Conservation (phyloP, 2,329 filamentous ascomycete species). For the Scedosporium minutisporum region DNA sequence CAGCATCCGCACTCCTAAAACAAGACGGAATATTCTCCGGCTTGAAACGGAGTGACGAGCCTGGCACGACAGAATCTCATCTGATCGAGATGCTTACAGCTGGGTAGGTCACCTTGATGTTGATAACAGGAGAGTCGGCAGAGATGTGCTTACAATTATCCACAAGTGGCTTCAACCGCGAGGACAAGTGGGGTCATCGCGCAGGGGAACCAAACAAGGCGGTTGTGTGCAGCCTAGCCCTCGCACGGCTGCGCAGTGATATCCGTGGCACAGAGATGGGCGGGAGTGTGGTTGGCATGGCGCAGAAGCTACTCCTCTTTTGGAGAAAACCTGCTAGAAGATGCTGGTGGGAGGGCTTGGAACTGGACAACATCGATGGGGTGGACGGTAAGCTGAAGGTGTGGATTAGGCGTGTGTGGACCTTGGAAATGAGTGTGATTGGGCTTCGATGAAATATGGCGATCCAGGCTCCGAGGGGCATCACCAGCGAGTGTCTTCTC, state of each 20-base stretch:
- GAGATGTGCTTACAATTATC: slow-evolving; percentile 3
- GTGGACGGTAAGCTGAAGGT: slow-evolving; percentile 90
- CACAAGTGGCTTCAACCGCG: slow-evolving; percentile 83
- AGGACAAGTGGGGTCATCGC: slow-evolving; percentile 91
- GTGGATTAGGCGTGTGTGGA: slow-evolving; percentile 98
- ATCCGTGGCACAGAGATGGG: slow-evolving; percentile 70
- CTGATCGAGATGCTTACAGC: slow-evolving; percentile 98
- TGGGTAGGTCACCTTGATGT: slow-evolving; percentile 51
- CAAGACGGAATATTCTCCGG: slow-evolving; percentile 96
- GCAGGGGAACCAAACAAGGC: slow-evolving; percentile 98
- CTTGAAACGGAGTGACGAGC: slow-evolving; percentile 87
- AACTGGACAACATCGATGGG: slow-evolving; percentile 80
- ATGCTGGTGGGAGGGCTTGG: slow-evolving; percentile 99
- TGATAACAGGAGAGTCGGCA: background rate
- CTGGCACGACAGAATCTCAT: slow-evolving; percentile 93
- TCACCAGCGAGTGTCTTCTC: background rate
- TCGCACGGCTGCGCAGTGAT: slow-evolving; percentile 86
- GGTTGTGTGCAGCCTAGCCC: slow-evolving; percentile 90
- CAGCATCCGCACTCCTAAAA: slow-evolving; percentile 72
- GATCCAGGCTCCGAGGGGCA: background rate
- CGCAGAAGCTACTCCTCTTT: slow-evolving; percentile 92
- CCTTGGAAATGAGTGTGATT: slow-evolving; percentile 94
- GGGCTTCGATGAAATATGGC: slow-evolving; percentile 51
- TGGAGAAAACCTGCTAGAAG: slow-evolving; percentile 94
- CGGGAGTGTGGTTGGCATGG: slow-evolving; percentile 85